Conservation (phyloP, 1,284 basidiomycete species). For the Cryptococcus jaspeensis region DNA sequence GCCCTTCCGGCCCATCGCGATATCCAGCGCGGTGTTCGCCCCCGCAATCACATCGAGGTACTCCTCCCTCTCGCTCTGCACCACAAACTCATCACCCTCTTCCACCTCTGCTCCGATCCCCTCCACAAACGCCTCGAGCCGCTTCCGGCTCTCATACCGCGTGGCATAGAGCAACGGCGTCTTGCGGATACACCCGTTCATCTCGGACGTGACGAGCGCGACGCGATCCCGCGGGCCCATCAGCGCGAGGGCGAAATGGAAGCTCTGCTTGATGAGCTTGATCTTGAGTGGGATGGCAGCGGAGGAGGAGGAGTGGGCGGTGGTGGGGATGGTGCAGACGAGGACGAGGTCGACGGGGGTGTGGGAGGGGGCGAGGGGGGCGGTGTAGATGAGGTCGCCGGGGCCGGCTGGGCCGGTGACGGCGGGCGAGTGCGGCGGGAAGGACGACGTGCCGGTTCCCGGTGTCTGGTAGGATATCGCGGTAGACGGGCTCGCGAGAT, state of each 20-base stretch:
- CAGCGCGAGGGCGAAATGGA: slow-evolving; percentile 78
- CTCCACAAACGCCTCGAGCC: slow-evolving; percentile 74
- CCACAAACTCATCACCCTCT: slow-evolving; percentile 60
- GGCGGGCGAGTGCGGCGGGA: slow-evolving; percentile 3
- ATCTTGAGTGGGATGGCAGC: slow-evolving; percentile 68
- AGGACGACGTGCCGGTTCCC: slow-evolving; percentile 10
- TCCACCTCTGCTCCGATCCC: slow-evolving; percentile 57
- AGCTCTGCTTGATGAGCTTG: slow-evolving; percentile 75
- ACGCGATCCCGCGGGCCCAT: slow-evolving; percentile 73
- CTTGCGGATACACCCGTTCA: slow-evolving; percentile 73
- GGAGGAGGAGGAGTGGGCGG: slow-evolving; percentile 79
- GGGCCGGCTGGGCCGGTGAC: not conserved
- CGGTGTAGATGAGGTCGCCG: slow-evolving; percentile 33
- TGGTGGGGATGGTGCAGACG: slow-evolving; percentile 81
- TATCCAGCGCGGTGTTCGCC: slow-evolving; percentile 88
- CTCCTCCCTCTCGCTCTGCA: slow-evolving; percentile 76
- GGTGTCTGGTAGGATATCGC: slow-evolving; percentile 2
- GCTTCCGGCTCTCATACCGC: slow-evolving; percentile 63
- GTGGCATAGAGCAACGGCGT: slow-evolving; percentile 82
- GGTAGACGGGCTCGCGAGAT: slow-evolving; percentile 11
- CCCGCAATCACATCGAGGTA: slow-evolving; percentile 95
- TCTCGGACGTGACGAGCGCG: slow-evolving; percentile 81
- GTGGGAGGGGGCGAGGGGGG: slow-evolving; percentile 66
- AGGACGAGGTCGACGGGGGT: slow-evolving; percentile 88
- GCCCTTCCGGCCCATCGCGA: slow-evolving; percentile 90